These are phyloP conservation scores for Podaxis pistillaris DNA, from an alignment of 768 basidiomycete species.

Conservation along the genomic window DNA sequence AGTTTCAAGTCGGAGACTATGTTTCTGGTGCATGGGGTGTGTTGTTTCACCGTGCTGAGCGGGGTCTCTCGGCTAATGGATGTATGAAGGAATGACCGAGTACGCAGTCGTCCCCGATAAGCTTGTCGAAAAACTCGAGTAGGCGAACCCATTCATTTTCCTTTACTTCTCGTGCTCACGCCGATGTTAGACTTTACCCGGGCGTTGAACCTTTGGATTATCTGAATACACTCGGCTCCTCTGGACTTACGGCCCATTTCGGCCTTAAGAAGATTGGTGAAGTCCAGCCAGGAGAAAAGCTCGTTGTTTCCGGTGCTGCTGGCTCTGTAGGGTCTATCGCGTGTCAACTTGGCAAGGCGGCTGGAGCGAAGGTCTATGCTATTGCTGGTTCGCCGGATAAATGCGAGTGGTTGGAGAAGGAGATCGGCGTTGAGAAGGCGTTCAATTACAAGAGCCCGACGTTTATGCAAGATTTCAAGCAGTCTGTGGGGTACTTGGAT, in stretches of 20 bases:
- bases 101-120: slow-evolving; percentile 62
- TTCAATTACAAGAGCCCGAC: slow-evolving; percentile 84
- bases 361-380: slow-evolving; percentile 80
- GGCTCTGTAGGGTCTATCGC: slow-evolving; percentile 84
- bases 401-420: slow-evolving; percentile 80
- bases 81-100: slow-evolving; percentile 68
- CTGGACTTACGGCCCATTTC: slow-evolving; percentile 88
- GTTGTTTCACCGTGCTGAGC: slow-evolving; percentile 21
- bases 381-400: slow-evolving; percentile 87
- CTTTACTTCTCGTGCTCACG: neutral
- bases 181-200: slow-evolving; percentile 43
- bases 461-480: slow-evolving; percentile 73
- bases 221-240: slow-evolving; percentile 73
- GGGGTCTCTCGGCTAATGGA: neutral
- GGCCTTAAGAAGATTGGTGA: slow-evolving; percentile 80
- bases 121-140: slow-evolving; percentile 54
- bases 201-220: slow-evolving; percentile 74
- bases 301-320: slow-evolving; percentile 88
- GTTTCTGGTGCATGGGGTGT: slow-evolving; percentile 64
- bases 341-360: slow-evolving; percentile 80
- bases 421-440: slow-evolving; percentile 79
- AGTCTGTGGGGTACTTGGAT: slow-evolving; percentile 74
- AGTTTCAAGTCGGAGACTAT: slow-evolving; percentile 62
- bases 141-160: slow-evolving; percentile 22
- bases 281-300: slow-evolving; percentile 79